phyloP scores from a whole-genome alignment of 2,329 filamentous ascomycete species.

The Ilyonectria robusta region DNA sequence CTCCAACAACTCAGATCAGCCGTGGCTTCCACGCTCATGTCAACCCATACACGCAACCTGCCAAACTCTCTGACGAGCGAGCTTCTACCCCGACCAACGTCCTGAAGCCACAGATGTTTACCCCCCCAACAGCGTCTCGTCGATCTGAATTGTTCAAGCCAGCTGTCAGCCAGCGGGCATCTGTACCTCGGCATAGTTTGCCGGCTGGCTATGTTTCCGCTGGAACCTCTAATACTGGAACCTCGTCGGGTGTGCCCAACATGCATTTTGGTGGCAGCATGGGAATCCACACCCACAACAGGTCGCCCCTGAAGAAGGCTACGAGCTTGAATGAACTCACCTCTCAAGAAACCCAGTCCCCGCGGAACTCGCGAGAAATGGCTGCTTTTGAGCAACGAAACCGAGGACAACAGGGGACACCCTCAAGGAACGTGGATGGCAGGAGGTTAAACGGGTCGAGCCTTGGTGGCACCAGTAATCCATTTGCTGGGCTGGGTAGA shows the following conservation, averaged over 20 bases:
- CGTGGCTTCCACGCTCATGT: conserved; percentile 85
- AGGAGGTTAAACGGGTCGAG: conserved; percentile 46
- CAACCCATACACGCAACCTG: conserved; percentile 79
- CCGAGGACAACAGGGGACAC: conserved; percentile 56
- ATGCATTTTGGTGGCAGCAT: conserved; percentile 77
- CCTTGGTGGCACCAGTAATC: conserved; percentile 50
- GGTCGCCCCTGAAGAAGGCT: conserved; percentile 87
- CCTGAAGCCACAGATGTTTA: conserved; percentile 60
- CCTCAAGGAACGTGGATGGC: conserved; percentile 55
- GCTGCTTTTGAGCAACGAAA: conserved; percentile 68
- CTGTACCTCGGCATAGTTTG: conserved; percentile 53
- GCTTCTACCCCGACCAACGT: conserved; percentile 54
- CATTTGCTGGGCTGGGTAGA: conserved; percentile 56
- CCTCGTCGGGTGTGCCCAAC: conserved; percentile 44
- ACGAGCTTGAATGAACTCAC: conserved; percentile 73
- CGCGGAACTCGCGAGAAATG: conserved; percentile 74
- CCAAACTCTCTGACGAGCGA: conserved; percentile 63
- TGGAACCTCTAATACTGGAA: conserved; percentile 40
- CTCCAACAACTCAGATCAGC: conserved; percentile 75
- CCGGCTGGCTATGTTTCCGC: conserved; percentile 51
- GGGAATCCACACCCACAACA: conserved; percentile 84
- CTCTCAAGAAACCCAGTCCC: conserved; percentile 58
- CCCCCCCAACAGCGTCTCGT: conserved; percentile 54
- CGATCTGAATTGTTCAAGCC: conserved; percentile 55
- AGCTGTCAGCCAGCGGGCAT: conserved; percentile 46